Conservation (phyloP, 306 rosid species). For the Rubus idaeus region DNA sequence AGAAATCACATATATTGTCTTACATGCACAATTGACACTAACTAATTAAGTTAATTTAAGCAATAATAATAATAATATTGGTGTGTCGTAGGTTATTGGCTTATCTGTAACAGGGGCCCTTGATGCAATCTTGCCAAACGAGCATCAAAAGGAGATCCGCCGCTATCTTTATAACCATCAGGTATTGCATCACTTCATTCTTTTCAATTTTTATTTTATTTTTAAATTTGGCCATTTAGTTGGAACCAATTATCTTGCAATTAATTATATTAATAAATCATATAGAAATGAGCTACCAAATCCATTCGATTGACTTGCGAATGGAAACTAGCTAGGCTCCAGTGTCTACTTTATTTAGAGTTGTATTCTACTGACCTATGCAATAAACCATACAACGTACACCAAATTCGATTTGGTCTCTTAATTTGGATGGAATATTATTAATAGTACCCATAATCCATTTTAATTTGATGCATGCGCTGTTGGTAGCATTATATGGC, state of each 20-base stretch:
- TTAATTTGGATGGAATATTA: not conserved
- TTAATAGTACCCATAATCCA: not conserved
- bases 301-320: not conserved
- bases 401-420: not conserved
- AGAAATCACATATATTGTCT: not conserved
- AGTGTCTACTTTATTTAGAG: not conserved
- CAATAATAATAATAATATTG: not conserved
- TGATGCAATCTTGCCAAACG: slow-evolving; percentile 23
- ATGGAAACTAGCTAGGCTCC: not conserved
- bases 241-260: not conserved
- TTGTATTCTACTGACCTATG: too few species aligned
- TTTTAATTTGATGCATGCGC: too few species aligned
- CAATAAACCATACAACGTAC: not conserved
- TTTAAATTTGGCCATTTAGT: not conserved
- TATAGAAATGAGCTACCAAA: not conserved
- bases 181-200: slow-evolving; percentile 23
- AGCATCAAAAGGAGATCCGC: slow-evolving; percentile 56
- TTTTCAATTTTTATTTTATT: not conserved
- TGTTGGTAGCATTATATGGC: too few species aligned
- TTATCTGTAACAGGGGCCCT: slow-evolving; percentile 51
- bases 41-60: not conserved
- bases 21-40: not conserved
- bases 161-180: slow-evolving; percentile 71
- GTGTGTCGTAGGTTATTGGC: slow-evolving; percentile 54
- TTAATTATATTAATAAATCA: not conserved